Evolutionary conservation across 1,284 basidiomycete species (phyloP), one percentile per base, ranked within the genome.

Genomic region (Leccinum fallax): DNA sequence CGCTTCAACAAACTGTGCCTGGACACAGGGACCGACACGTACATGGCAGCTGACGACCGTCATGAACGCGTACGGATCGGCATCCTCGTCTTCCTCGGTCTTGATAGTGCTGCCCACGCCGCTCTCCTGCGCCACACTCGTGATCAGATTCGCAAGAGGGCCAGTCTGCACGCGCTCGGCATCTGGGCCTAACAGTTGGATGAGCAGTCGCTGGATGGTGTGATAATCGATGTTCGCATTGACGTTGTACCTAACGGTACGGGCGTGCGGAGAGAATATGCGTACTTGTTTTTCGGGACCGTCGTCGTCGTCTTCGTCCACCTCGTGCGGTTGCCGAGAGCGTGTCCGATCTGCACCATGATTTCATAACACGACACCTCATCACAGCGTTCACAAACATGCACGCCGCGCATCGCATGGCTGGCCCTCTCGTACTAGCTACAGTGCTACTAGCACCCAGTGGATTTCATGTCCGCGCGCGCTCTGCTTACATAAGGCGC

Each of bases 21-120:
- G 15, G 7, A 9, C 28, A 49, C 11, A 19, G 38, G 7, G 0
- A 15, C 21, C 7, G 1, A 8, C 19, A 71, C 94, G 85, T n/a
- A 85, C 78, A 63, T 88, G 85, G 79, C 95, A 82, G 71, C 95
- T 94, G 16, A 97, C 72, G 46, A 92, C 90, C 4, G 91, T 94
- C 57, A 97, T 77, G 59, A 95, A 79, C 1, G 93, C 93, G 71
- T 89, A 94, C 16, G 95, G 94, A 78, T 96, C 94, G 67, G 68
- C 60, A 1, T 89, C 92, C 69, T 94, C 92, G 57, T 84, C 84
- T 9, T 94, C 95, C 71, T 97, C 94, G 16, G 91, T 94, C 79
- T 97, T 97, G 71, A 97, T 88, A 1, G 93, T 94, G 32, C 91
- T 92, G n/a, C 95, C 95, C 7, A 94, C 84, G 0, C 71, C 71